Evolutionary conservation across 306 rosid species (phyloP), one percentile per base, ranked within the genome.

Genomic region (Prunus fruticosa): DNA sequence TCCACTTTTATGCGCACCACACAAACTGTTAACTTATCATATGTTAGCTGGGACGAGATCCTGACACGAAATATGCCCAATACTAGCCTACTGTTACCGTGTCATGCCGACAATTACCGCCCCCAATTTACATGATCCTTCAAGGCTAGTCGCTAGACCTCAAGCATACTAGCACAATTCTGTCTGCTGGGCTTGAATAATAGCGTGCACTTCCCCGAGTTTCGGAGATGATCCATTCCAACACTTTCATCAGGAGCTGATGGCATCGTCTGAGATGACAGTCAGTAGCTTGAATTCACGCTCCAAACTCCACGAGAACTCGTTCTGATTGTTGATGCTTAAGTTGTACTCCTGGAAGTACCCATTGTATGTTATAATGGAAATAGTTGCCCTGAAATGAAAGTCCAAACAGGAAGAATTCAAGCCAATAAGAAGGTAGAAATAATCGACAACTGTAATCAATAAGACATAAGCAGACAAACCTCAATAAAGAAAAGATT

Each of bases 261-360:
- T 58, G 67, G 82, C 64, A 60, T 80, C 81, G 4, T 88, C 90
- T 67, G 82, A 22, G 68, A 81, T 56, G 68, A 79, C 86, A 3
- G 81, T 81, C 77, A 88, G 78, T 51, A 90, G 92, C 85, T 87
- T 90, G 81, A 92, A 85, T 67, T 92, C 93, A 23, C 91, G 88
- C 62, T 83, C 93, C 78, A 90, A 54, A 71, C 86, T 78, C 93
- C 93, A 90, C 53, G 86, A 81, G 65, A 91, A 83, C 78, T 85
- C 91, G 46, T 88, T 89, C 46, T 82, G 89, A 51, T 86, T 74
- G 67, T 84, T 89, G 75, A 92, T 77, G 57, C 78, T 89, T 49
- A 94, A 43, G 79, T 71, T 85, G 88, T 92, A 94, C 84, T 94
- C 97, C 56, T 82, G 88, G 79, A 92, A 89, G 84, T 85, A 80